Conservation (phyloP, 192 early-diverging fungal species). For the Blastocladiella britannica region DNA sequence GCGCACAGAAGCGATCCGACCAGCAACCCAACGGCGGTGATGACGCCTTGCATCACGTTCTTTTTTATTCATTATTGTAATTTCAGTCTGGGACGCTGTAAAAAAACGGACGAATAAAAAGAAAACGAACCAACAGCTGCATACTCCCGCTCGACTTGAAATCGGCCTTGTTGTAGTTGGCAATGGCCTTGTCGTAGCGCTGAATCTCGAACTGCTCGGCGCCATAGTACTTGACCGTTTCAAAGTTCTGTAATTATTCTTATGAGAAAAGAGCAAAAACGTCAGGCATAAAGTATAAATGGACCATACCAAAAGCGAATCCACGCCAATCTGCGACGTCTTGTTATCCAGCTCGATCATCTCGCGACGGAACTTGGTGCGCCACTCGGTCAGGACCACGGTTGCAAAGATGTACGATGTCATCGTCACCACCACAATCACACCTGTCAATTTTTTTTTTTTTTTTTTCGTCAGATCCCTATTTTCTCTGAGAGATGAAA, state of each 20-base stretch:
- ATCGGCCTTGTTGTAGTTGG: slow-evolving; percentile 61
- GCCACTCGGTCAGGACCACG: slow-evolving; percentile 69
- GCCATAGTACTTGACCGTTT: slow-evolving; percentile 97
- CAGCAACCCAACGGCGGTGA: slow-evolving; percentile 67
- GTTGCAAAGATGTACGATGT: slow-evolving; percentile 61
- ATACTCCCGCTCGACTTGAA: slow-evolving; percentile 53
- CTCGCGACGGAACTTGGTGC: slow-evolving; percentile 52
- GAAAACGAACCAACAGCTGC: no score
- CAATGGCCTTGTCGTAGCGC: slow-evolving; percentile 56
- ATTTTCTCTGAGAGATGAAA: no score
- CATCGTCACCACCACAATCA: slow-evolving; percentile 81
- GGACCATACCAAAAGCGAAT: background rate
- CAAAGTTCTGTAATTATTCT: slow-evolving; percentile 91
- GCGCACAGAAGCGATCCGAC: slow-evolving; percentile 64
- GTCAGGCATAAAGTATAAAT: background rate
- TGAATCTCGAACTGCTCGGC: slow-evolving; percentile 69
- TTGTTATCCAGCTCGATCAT: slow-evolving; percentile 75
- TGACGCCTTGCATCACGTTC: slow-evolving; percentile 66
- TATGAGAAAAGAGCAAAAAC: slow-evolving; percentile 21
- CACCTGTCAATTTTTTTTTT: slow-evolving; percentile 13
- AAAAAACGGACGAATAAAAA: no score
- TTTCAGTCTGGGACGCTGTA: no score
- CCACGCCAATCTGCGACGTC: slow-evolving; percentile 42
- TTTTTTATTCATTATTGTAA: no score
- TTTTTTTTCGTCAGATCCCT: no score